A percentile compares a stretch with the other conserved stretches of the same genome.
phyloP scores from a whole-genome alignment of 768 basidiomycete genomes.

The Hortiboletus campestris region DNA sequence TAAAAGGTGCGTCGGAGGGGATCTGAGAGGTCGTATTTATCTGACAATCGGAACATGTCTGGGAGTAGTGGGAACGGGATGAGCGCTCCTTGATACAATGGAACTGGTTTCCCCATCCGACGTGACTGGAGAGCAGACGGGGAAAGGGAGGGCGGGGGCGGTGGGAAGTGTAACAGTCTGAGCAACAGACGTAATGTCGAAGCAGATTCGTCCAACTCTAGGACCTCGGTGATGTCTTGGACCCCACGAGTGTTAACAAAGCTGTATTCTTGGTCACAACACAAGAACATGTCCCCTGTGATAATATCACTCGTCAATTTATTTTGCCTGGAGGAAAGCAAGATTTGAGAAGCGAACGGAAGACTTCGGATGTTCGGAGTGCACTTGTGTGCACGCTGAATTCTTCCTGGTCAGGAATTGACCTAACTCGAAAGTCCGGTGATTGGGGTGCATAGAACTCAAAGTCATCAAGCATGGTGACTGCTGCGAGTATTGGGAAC shows the following conservation, averaged over 20 bases:
- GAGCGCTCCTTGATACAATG: constrained; percentile 39
- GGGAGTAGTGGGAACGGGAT: constrained; percentile 68
- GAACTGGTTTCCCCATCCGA: constrained; percentile 32
- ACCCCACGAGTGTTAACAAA: constrained; percentile 8
- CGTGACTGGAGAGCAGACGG: constrained; percentile 24
- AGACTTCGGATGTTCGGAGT: constrained; percentile 57
- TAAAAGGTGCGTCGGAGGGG: constrained; percentile 42
- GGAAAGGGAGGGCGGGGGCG: constrained; percentile 40
- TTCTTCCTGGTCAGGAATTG: constrained; percentile 46
- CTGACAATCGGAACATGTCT: constrained; percentile 53
- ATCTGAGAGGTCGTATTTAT: constrained; percentile 62
- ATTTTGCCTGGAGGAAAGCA: not conserved
- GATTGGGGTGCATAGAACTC: constrained; percentile 42
- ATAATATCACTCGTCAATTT: constrained; percentile 10
- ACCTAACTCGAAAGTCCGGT: constrained; percentile 57
- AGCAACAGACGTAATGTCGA: constrained; percentile 50
- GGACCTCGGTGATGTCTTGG: constrained; percentile 29
- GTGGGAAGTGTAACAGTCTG: constrained; percentile 55
- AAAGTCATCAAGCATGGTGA: constrained; percentile 13
- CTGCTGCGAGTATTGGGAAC: not conserved
- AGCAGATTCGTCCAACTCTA: constrained; percentile 57
- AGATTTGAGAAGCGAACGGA: constrained; percentile 44
- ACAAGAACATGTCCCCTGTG: constrained; percentile 67
- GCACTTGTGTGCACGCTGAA: constrained; percentile 51
- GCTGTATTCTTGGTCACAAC: constrained; percentile 42